Evolutionary conservation across 2,329 filamentous ascomycete genomes (phyloP).

Genomic region (Cordyceps cicadae): DNA sequence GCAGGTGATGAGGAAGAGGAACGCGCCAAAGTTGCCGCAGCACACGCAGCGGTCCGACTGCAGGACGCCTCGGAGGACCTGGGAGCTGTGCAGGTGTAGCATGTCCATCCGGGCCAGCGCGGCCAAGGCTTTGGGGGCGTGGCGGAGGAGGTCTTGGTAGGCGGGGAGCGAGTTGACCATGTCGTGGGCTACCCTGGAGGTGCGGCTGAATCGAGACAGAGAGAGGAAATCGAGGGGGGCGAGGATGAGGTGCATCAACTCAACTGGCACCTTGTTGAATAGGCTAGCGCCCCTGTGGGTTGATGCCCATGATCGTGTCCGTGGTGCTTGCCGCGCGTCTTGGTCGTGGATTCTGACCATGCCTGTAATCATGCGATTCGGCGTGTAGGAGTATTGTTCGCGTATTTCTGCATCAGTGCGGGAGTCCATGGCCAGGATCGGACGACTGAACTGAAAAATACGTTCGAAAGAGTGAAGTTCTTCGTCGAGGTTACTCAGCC

Average conservation of each 20-base stretch:
- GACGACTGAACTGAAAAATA: no score
- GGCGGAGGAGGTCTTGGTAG: conserved; percentile 35
- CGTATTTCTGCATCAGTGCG: neutral
- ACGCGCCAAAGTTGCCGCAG: conserved; percentile 22
- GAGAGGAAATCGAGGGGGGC: conserved; percentile 22
- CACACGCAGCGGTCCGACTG: conserved; percentile 20
- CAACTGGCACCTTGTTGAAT: conserved; percentile 20
- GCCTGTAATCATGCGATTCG: neutral
- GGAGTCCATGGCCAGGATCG: neutral
- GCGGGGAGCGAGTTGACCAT: conserved; percentile 23
- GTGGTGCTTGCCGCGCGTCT: neutral
- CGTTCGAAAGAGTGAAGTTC: no score
- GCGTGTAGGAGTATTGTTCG: neutral
- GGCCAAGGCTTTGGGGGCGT: conserved; percentile 21
- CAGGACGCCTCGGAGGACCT: conserved; percentile 17
- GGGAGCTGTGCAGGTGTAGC: conserved; percentile 17
- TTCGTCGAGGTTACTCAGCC: no score
- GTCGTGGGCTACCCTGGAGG: conserved; percentile 19
- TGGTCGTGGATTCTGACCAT: neutral
- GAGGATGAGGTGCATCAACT: conserved; percentile 19
- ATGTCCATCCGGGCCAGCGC: conserved; percentile 20
- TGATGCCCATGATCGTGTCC: neutral
- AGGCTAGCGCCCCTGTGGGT: conserved; percentile 4
- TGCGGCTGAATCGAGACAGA: conserved; percentile 21
- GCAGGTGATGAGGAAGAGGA: conserved; percentile 25